These are phyloP conservation scores for Umbelopsis vinacea DNA, from an alignment of 192 early-diverging fungal genomes.

Conservation along the genomic window DNA sequence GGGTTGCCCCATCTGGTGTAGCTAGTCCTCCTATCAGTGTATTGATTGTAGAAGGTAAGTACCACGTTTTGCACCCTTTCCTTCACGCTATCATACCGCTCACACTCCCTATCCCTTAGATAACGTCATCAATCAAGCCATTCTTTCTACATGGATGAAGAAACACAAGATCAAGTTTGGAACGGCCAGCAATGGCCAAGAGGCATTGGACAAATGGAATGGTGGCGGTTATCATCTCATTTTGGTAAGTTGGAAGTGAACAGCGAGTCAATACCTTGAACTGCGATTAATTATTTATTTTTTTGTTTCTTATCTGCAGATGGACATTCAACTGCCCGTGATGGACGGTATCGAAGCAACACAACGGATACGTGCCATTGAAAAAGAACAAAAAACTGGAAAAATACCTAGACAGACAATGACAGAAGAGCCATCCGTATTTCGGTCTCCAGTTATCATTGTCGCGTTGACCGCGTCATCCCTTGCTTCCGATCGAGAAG, in stretches of 20 bases:
- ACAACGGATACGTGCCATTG: conserved; percentile 59
- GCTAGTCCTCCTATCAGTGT: conserved; percentile 73
- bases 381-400: conserved; percentile 61
- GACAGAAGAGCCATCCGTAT: conserved; percentile 39
- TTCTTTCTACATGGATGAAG: conserved; percentile 73
- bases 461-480: conserved; percentile 86
- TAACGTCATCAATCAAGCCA: conserved; percentile 74
- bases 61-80: not conserved
- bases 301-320: conserved; percentile 38
- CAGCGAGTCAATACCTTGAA: not conserved
- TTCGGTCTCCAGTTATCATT: conserved; percentile 79
- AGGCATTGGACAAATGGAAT: conserved; percentile 83
- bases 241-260: conserved; percentile 57
- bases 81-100: too few relatives aligned
- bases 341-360: conserved; percentile 77
- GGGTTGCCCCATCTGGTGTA: conserved; percentile 25
- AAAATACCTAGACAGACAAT: conserved; percentile 41
- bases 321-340: conserved; percentile 76
- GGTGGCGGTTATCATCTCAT: conserved; percentile 67
- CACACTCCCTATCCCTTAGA: conserved; percentile 44
- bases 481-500: conserved; percentile 66
- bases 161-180: conserved; percentile 73
- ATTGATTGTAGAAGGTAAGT: conserved; percentile 74
- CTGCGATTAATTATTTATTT: not conserved
- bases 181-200: conserved; percentile 79